These are phyloP conservation scores for Rhynchospora tenuis DNA, from an alignment of 176 grass and related monocot species.

Conservation along the genomic window DNA sequence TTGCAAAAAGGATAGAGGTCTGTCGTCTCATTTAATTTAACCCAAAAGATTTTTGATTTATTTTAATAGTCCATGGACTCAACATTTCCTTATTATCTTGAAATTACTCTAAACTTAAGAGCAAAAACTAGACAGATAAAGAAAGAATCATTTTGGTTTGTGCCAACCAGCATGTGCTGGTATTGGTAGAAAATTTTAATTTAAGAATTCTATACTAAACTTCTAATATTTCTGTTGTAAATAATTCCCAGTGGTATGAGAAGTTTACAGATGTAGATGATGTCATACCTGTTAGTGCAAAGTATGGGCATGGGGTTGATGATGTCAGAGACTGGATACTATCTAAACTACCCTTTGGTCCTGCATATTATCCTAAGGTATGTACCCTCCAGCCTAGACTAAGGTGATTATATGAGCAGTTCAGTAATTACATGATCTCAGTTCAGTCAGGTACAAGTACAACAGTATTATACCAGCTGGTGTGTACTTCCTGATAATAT, in stretches of 20 bases:
- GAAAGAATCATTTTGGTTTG: neutral
- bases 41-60: neutral
- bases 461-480: neutral
- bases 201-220: neutral
- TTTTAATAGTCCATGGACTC: neutral
- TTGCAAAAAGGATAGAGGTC: slow-evolving; percentile 87
- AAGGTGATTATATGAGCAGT: neutral
- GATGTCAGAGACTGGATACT: slow-evolving; percentile 96
- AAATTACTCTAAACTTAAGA: neutral
- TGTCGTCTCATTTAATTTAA: neutral
- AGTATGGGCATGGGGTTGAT: slow-evolving; percentile 76
- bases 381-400: neutral
- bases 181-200: neutral
- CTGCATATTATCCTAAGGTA: slow-evolving; percentile 96
- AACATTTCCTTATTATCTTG: neutral
- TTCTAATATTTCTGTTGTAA: neutral
- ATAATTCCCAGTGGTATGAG: slow-evolving; percentile 69
- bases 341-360: slow-evolving; percentile 80
- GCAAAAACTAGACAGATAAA: neutral
- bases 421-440: neutral
- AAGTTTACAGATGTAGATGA: slow-evolving; percentile 79
- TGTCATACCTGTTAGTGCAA: slow-evolving; percentile 96
- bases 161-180: neutral
- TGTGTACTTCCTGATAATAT: neutral
- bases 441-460: neutral